Conservation (phyloP, 2,329 filamentous ascomycete species). For the Podosphaera fusca region DNA sequence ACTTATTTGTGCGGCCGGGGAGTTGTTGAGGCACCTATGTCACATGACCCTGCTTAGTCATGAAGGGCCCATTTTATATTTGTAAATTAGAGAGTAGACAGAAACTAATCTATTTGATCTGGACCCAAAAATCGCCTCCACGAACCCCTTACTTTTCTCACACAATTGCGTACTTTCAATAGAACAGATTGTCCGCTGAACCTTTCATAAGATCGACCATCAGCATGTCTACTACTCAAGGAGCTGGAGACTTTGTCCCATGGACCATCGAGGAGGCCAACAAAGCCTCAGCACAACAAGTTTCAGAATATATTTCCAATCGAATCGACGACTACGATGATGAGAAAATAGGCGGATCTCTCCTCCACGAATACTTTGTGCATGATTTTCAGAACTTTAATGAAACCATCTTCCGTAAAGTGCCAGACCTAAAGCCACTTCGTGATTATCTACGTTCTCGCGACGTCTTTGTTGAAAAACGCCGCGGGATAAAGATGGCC, state of each 20-base stretch:
- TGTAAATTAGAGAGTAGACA: too few species aligned
- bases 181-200: not conserved
- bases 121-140: too few species aligned
- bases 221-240: not conserved
- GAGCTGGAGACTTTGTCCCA: not conserved
- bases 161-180: too few species aligned
- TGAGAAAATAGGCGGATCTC: not conserved
- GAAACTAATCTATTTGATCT: too few species aligned
- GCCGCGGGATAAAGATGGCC: not conserved
- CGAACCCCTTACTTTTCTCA: too few species aligned
- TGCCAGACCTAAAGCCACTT: not conserved
- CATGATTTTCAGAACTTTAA: not conserved
- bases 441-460: not conserved
- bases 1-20: too few species aligned
- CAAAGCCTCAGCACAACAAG: not conserved
- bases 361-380: not conserved
- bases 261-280: conserved; percentile 11
- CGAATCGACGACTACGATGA: not conserved
- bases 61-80: too few species aligned
- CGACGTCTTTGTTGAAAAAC: not conserved
- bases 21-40: too few species aligned
- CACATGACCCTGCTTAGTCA: too few species aligned
- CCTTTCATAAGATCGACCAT: not conserved
- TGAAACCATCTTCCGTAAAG: not conserved
- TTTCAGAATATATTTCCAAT: not conserved